Percentiles rank a stretch among this genome's conserved stretches.
These are phyloP conservation scores for Tolypocladium capitatum DNA, from an alignment of 2,329 filamentous ascomycete species.

Conservation along the genomic window DNA sequence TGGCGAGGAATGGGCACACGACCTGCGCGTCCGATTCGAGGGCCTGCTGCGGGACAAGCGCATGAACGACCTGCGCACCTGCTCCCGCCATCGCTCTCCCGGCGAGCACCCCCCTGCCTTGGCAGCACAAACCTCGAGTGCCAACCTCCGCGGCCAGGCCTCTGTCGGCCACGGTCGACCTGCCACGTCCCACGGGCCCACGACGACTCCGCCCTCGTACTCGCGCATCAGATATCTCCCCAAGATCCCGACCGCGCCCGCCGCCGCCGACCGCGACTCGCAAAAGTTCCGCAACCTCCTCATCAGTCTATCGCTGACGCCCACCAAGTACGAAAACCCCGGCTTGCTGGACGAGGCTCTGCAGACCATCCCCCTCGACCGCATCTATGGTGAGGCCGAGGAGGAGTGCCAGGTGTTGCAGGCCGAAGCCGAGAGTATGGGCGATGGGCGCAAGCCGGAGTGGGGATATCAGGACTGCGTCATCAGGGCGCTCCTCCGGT, in stretches of 20 bases:
- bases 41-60: slow-evolving; percentile 75
- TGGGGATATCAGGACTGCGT: slow-evolving; percentile 99
- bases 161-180: slow-evolving; percentile 28
- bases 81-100: slow-evolving; percentile 47
- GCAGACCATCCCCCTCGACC: slow-evolving; percentile 71
- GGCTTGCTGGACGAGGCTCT: slow-evolving; percentile 87
- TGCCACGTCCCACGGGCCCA: slow-evolving; percentile 30
- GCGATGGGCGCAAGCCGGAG: slow-evolving; percentile 63
- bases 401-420: slow-evolving; percentile 81
- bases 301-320: slow-evolving; percentile 73
- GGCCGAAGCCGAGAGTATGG: slow-evolving; percentile 79
- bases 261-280: slow-evolving; percentile 47
- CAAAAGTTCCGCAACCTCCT: slow-evolving; percentile 72
- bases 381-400: slow-evolving; percentile 87
- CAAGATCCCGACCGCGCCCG: slow-evolving; percentile 58
- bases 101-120: slow-evolving; percentile 41
- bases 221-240: slow-evolving; percentile 36
- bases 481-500: slow-evolving; percentile 74
- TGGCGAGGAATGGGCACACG: slow-evolving; percentile 64
- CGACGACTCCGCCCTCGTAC: slow-evolving; percentile 33
- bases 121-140: slow-evolving; percentile 35
- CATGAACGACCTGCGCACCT: slow-evolving; percentile 58
- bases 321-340: slow-evolving; percentile 91
- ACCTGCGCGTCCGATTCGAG: slow-evolving; percentile 74
- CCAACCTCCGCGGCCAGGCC: slow-evolving; percentile 29